These are phyloP conservation scores for peach (Prunus persica) DNA, from an alignment of 306 rosid genomes.

Conservation along the genomic window DNA sequence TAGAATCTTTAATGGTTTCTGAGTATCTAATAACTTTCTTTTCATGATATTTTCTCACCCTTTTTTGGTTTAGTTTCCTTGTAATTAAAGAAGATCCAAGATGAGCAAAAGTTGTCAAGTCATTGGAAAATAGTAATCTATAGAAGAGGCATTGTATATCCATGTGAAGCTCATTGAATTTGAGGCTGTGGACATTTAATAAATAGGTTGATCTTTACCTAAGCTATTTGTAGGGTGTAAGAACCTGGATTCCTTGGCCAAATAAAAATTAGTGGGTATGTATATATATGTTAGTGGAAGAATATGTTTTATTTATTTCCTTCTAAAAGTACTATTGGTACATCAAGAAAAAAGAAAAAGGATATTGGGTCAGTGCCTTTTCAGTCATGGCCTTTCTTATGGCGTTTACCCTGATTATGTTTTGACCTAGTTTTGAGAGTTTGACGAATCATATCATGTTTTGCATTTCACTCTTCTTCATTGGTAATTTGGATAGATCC, in stretches of 20 bases:
- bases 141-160: not conserved
- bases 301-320: not conserved
- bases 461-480: slow-evolving; percentile 28
- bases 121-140: not conserved
- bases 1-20: not conserved
- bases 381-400: too few relatives aligned
- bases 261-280: not conserved
- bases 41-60: not conserved
- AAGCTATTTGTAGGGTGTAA: not conserved
- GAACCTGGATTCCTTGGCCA: not conserved
- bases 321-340: slow-evolving; percentile 1
- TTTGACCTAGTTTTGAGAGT: slow-evolving; percentile 9
- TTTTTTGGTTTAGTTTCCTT: not conserved
- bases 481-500: slow-evolving; percentile 63
- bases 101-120: not conserved
- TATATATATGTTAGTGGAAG: not conserved
- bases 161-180: not conserved
- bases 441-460: slow-evolving; percentile 15
- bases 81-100: not conserved
- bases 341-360: too few relatives aligned
- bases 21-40: not conserved
- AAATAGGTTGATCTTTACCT: not conserved
- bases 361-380: too few relatives aligned
- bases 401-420: not conserved
- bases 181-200: not conserved